Evolutionary conservation across 2,329 filamentous ascomycete genomes (phyloP), one percentile per base, ranked within the genome.

Genomic region (Stagonosporopsis rhizophila): DNA sequence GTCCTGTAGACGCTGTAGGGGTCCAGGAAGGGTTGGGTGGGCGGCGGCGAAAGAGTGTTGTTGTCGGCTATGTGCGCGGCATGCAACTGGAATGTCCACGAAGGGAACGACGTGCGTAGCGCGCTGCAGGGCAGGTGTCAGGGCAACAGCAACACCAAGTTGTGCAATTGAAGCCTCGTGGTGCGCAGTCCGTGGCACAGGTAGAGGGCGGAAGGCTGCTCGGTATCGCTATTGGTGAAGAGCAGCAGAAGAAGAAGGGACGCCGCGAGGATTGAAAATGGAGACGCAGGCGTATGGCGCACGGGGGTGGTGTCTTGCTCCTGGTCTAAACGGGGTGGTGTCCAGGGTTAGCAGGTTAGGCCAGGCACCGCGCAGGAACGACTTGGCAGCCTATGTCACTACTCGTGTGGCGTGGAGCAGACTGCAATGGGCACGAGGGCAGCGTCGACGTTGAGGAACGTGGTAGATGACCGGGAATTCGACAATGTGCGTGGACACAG

Each of bases 21-120:
- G 55, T 59, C 65, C 66, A 61, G 64, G 66, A 56, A 44, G 47
- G 53, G 42, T 47, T 38, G 53, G 30, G 47, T 25, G 46, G n/a
- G 20, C 42, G 42, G 53, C 44, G 44, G n/a, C 30, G n/a, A 44
- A 42, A 25, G 42, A 51, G 47, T 52, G 53, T 56, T 56, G 53
- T 56, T 50, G 44, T 52, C 48, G 53, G 42, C 42, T 35, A 45
- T 35, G 41, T 44, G 54, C 59, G 67, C 62, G 68, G 70, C 67
- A 70, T 65, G 70, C 67, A 71, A 62, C 47, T 57, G 44, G 48
- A 69, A 70, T 68, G 66, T 59, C 62, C 65, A 48, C 42, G 58
- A 61, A 60, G 52, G 61, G 58, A 60, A 61, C 58, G 57, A 52
- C 47, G 53, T 56, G 53, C 47, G 44, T 52, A 56, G 53, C 42